Percentiles rank a stretch among this genome's conserved stretches.
Evolutionary conservation across 2,329 filamentous ascomycete genomes (phyloP).

Genomic region (Leptosphaerulina australis): DNA sequence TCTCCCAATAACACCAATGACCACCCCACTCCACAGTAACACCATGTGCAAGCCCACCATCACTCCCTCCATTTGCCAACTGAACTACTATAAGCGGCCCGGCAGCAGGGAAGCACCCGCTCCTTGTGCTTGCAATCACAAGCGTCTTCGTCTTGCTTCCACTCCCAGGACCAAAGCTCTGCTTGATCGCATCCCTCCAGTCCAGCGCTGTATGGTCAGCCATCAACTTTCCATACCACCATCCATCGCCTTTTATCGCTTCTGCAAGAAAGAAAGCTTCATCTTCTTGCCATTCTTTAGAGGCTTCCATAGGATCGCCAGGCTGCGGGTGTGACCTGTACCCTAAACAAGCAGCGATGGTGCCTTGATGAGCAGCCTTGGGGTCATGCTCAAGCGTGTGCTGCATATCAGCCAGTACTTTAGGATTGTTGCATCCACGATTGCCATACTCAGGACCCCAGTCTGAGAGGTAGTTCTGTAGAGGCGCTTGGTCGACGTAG

Average conservation of each 20-base stretch:
- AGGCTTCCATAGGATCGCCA: conserved; percentile 17
- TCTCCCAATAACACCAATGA: conserved; percentile 44
- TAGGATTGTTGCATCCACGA: conserved; percentile 26
- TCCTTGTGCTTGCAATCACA: conserved; percentile 35
- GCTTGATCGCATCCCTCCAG: conserved; percentile 31
- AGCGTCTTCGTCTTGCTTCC: conserved; percentile 26
- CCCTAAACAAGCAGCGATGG: conserved; percentile 32
- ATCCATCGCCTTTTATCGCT: conserved; percentile 32
- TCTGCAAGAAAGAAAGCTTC: conserved; percentile 33
- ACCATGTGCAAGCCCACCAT: conserved; percentile 22
- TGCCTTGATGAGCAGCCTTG: conserved; percentile 25
- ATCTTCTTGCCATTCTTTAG: conserved; percentile 27
- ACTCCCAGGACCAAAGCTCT: conserved; percentile 26
- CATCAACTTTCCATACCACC: conserved; percentile 42
- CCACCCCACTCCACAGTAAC: conserved; percentile 35
- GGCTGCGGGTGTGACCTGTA: conserved; percentile 31
- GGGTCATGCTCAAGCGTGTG: conserved; percentile 20
- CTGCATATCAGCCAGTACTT: conserved; percentile 25
- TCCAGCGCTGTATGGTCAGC: conserved; percentile 39
- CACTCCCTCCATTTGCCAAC: conserved; percentile 24
- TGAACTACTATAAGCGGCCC: conserved; percentile 33
- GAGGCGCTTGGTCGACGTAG: conserved; percentile 38
- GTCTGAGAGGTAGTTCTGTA: conserved; percentile 34
- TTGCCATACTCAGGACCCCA: conserved; percentile 34
- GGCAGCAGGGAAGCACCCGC: conserved; percentile 37